These are phyloP conservation scores for Heliocybe sulcata DNA, from an alignment of 1,284 basidiomycete species.

Conservation along the genomic window DNA sequence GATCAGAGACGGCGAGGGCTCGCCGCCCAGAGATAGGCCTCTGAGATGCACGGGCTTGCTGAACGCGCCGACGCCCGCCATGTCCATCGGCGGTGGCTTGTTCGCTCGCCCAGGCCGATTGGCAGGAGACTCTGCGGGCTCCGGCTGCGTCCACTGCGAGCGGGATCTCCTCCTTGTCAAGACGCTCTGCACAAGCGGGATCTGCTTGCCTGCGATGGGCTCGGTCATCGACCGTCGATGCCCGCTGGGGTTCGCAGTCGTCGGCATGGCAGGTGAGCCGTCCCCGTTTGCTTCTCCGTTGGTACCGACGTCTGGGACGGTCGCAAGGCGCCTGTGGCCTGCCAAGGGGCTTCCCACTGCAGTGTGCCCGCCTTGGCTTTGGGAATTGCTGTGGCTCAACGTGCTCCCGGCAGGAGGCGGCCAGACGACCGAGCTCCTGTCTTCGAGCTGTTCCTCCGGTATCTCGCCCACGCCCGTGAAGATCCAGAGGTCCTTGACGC, in stretches of 20 bases:
- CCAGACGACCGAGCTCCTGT: conserved; percentile 24
- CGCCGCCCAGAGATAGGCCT: conserved; percentile 46
- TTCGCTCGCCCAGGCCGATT: conserved; percentile 15
- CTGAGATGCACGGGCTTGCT: conserved; percentile 19
- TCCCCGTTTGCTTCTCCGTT: not conserved
- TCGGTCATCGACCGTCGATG: not conserved
- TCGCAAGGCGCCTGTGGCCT: conserved; percentile 9
- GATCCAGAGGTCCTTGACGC: conserved; percentile 73
- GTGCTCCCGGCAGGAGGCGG: conserved; percentile 10
- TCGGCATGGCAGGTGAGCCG: conserved; percentile 5
- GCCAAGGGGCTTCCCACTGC: conserved; percentile 13
- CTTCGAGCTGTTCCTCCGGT: conserved; percentile 14
- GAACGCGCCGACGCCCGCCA: conserved; percentile 48
- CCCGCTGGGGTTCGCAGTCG: not conserved
- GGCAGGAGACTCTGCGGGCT: conserved; percentile 19
- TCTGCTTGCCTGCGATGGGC: not conserved
- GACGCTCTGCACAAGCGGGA: not conserved
- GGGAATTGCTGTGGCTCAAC: conserved; percentile 18
- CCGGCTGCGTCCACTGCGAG: conserved; percentile 9
- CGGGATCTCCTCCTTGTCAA: not conserved
- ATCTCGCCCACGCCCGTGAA: conserved; percentile 50
- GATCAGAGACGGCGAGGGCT: conserved; percentile 40
- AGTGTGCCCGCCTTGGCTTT: conserved; percentile 17
- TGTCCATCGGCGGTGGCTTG: conserved; percentile 35
- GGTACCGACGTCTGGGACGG: not conserved